Base-by-base conservation (phyloP, 495 filamentous ascomycete species). In the Parathielavia appendiculata region DNA sequence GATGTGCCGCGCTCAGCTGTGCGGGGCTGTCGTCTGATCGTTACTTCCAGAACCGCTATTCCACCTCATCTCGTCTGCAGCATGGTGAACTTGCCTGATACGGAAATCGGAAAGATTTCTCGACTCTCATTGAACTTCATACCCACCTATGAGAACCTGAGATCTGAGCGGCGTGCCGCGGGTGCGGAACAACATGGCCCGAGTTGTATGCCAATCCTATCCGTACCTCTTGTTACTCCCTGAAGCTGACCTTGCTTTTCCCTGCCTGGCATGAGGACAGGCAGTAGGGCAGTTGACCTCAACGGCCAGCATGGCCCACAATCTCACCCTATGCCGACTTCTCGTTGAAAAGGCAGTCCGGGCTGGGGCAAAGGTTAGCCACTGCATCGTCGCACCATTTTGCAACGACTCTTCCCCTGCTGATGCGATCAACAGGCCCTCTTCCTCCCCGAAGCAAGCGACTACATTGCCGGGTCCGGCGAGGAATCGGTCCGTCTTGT, bases 401-500 rank as follows among this genome's bases (percentile, higher is more conserved):
- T 41, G 26, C 26, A 30, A 30, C 26, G 26, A 30, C 26, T 30
- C 26, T 2, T 30, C 6, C 26, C 26, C 26, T 30, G 26, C 26
- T 30, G 26, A 30, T 2, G 6, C 17, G 16, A 26, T 0, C 16
- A 4, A 5, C 47, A 92, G 88, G 84, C 87, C 26, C 78, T 97
- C 52, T 96, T 96, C 71, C 87, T 97, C 59, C 93, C 91, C 17
- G 91, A 97, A 78, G 92, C 92, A 41, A 84, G 80, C 57, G 92
- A 96, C 73, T 97, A 95, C 76, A 91, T 96, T 60, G 84, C 81
- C 44, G 75, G 77, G 16, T 83, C 83, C 1, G 70, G 82, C 26
- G 71, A 81, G 10, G 87, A 92, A 65, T 85, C 84, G 0, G 67
- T 91, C 9, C 75, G 79, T 19, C 83, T 95, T 19, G 86, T 79